Evolutionary conservation across 129 eudicot species (phyloP).

Genomic region (Arctium minus): DNA sequence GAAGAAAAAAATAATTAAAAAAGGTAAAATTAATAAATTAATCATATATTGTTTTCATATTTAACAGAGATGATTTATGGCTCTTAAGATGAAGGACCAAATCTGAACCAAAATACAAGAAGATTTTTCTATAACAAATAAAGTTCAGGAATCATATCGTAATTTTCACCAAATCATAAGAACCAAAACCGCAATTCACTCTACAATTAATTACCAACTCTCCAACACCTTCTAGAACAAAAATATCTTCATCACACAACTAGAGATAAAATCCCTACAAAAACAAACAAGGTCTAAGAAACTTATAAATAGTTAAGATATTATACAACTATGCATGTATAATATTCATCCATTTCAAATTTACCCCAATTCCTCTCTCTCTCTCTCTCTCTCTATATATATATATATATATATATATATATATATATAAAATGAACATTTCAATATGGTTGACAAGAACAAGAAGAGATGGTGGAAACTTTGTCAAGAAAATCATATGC

Average conservation of each 20-base stretch:
- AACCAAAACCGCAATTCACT: not conserved
- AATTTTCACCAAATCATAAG: not conserved
- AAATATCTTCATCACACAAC: not conserved
- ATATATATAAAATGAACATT: not conserved
- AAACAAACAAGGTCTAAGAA: not conserved
- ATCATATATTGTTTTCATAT: not conserved
- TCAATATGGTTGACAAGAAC: not conserved
- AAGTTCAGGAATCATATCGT: no score
- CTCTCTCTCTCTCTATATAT: not conserved
- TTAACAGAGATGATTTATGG: not conserved
- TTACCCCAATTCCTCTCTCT: not conserved
- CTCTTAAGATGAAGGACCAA: not conserved
- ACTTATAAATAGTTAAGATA: not conserved
- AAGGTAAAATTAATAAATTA: no score
- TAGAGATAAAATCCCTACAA: not conserved
- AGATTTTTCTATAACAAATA: no score
- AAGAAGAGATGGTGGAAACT: not conserved
- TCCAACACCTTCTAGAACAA: not conserved
- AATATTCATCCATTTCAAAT: not conserved
- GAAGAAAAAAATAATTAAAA: no score
- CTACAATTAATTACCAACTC: not conserved
- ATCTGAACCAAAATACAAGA: not conserved
- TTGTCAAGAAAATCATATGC: not conserved
- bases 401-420: no score
- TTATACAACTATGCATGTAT: not conserved